These are phyloP conservation scores for Alternaria ventricosa DNA, from an alignment of 2,329 filamentous ascomycete genomes.

Conservation along the genomic window DNA sequence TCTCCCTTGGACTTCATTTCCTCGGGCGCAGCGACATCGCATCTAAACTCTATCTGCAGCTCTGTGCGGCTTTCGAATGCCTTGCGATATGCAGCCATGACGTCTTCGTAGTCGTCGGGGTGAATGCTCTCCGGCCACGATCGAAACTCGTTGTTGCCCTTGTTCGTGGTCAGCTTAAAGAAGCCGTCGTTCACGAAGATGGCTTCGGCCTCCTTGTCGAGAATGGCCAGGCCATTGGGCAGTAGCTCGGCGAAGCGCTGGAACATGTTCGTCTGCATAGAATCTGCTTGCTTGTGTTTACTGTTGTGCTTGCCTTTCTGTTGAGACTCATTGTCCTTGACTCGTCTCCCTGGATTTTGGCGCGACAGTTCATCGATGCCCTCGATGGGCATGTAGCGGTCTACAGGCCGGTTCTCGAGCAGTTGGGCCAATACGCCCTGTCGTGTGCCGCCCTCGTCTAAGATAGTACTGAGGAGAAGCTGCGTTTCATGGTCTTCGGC, in stretches of 20 bases:
- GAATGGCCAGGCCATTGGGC: constrained; percentile 55
- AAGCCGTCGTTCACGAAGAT: constrained; percentile 57
- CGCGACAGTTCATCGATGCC: constrained; percentile 29
- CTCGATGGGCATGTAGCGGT: constrained; percentile 35
- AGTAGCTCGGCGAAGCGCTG: constrained; percentile 54
- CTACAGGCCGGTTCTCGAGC: constrained; percentile 24
- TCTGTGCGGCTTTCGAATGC: constrained; percentile 49
- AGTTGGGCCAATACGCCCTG: constrained; percentile 44
- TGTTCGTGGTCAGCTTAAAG: constrained; percentile 54
- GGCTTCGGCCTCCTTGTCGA: constrained; percentile 53
- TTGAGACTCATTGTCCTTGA: constrained; percentile 15
- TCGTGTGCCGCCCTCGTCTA: constrained; percentile 39
- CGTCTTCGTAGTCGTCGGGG: constrained; percentile 52
- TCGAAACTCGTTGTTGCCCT: constrained; percentile 49
- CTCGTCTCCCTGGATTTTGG: constrained; percentile 14
- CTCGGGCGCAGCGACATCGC: constrained; percentile 40
- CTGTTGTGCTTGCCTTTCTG: constrained; percentile 1
- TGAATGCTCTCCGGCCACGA: constrained; percentile 57
- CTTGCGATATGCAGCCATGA: constrained; percentile 53
- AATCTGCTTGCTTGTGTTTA: constrained; percentile 25
- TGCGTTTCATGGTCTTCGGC: constrained; percentile 24
- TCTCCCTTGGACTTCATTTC: constrained; percentile 23
- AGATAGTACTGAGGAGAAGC: constrained; percentile 40
- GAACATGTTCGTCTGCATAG: constrained; percentile 52
- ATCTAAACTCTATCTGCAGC: constrained; percentile 53